phyloP scores from a whole-genome alignment of 2,329 filamentous ascomycete genomes.

The Aphanocladium album region DNA sequence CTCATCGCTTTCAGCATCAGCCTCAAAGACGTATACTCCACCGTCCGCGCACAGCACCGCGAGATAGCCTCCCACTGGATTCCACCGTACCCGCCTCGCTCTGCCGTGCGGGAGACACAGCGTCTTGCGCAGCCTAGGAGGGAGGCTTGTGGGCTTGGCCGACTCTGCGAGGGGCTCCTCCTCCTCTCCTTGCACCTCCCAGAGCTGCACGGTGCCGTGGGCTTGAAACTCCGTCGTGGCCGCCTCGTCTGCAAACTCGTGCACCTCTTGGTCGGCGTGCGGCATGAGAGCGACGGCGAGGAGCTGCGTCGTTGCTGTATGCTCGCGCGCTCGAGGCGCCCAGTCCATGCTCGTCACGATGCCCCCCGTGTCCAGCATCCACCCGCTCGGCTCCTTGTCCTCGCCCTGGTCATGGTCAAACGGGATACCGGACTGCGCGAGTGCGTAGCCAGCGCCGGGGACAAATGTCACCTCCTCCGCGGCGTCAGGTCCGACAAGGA shows the following conservation, averaged over 20 bases:
- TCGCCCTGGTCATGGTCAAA: slow-evolving; percentile 21
- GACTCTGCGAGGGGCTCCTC: slow-evolving; percentile 20
- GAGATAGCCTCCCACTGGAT: slow-evolving; percentile 42
- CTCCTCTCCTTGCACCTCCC: slow-evolving; percentile 38
- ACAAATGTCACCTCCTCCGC: slow-evolving; percentile 25
- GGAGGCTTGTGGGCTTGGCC: slow-evolving; percentile 27
- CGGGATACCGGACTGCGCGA: slow-evolving; percentile 27
- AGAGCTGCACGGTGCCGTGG: slow-evolving; percentile 48
- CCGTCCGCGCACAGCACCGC: slow-evolving; percentile 49
- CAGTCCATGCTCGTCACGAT: slow-evolving; percentile 49
- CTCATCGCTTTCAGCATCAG: slow-evolving; percentile 27
- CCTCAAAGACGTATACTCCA: slow-evolving; percentile 42
- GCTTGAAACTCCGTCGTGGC: slow-evolving; percentile 33
- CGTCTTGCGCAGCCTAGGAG: slow-evolving; percentile 37
- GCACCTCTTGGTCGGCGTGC: slow-evolving; percentile 43
- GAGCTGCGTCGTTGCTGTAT: slow-evolving; percentile 37
- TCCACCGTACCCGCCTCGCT: slow-evolving; percentile 48
- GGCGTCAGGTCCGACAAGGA: slow-evolving; percentile 29
- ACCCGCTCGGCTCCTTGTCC: slow-evolving; percentile 35
- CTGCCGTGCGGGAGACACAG: slow-evolving; percentile 48
- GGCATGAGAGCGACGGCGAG: slow-evolving; percentile 49
- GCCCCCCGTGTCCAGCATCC: slow-evolving; percentile 51
- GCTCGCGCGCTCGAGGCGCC: slow-evolving; percentile 35
- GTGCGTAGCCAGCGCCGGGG: slow-evolving; percentile 21
- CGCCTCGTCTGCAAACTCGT: slow-evolving; percentile 33